phyloP scores from a whole-genome alignment of 2,329 filamentous ascomycete genomes.

The Verticillium tricorpus region DNA sequence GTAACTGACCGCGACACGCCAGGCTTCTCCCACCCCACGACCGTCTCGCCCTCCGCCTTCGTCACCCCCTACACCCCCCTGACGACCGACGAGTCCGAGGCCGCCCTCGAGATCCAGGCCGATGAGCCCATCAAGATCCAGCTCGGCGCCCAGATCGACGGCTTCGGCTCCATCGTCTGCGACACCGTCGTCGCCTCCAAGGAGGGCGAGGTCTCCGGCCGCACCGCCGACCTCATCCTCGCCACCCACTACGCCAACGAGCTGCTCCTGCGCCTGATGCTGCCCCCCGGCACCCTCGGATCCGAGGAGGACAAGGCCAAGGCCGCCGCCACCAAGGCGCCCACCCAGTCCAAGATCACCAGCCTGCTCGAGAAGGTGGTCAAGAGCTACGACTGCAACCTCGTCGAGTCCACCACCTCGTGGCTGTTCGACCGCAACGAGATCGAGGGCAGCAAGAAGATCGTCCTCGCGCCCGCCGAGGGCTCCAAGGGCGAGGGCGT shows the following conservation, averaged over 20 bases:
- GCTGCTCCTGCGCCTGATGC: slow-evolving; percentile 82
- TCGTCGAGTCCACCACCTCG: slow-evolving; percentile 97
- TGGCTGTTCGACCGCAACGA: slow-evolving; percentile 97
- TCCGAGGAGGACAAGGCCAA: slow-evolving; percentile 96
- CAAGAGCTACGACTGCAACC: slow-evolving; percentile 83
- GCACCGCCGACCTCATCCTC: slow-evolving; percentile 80
- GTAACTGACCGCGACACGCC: slow-evolving; percentile 4
- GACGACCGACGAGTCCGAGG: slow-evolving; percentile 80
- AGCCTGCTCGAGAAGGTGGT: slow-evolving; percentile 84
- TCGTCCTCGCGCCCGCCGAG: slow-evolving; percentile 82
- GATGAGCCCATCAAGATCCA: slow-evolving; percentile 95
- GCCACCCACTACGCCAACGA: slow-evolving; percentile 96
- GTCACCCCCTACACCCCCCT: slow-evolving; percentile 96
- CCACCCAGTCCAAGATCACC: slow-evolving; percentile 82
- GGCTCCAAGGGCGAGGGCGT: slow-evolving; percentile 86
- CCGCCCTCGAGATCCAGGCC: slow-evolving; percentile 71
- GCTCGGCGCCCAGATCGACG: slow-evolving; percentile 97
- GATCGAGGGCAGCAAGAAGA: slow-evolving; percentile 97
- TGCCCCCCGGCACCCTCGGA: slow-evolving; percentile 85
- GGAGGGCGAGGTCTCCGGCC: slow-evolving; percentile 64
- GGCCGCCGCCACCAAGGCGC: slow-evolving; percentile 75
- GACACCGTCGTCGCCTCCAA: slow-evolving; percentile 76
- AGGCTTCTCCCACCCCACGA: slow-evolving; percentile 92
- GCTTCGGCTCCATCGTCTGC: slow-evolving; percentile 93
- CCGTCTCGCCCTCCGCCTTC: slow-evolving; percentile 88